A percentile compares a stretch with the other conserved stretches of the same genome.
phyloP scores from a whole-genome alignment of 2,329 filamentous ascomycete species.

The Nigrograna mackinnonii region DNA sequence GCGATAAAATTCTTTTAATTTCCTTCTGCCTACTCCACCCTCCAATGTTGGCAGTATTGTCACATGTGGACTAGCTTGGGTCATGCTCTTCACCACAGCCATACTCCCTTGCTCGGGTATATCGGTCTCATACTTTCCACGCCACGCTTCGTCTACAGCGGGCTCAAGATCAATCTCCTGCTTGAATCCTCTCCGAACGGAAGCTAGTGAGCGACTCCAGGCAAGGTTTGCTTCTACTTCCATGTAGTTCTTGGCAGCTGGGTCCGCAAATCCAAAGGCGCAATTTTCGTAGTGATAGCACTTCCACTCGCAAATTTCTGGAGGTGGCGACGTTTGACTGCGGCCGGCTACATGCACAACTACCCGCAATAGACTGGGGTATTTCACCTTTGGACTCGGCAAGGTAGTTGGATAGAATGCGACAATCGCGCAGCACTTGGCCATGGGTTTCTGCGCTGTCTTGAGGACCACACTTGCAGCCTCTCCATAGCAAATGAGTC shows the following conservation, averaged over 20 bases:
- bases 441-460: slow-evolving; percentile 43
- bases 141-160: slow-evolving; percentile 36
- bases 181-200: slow-evolving; percentile 41
- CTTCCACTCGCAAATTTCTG: slow-evolving; percentile 41
- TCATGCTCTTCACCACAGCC: slow-evolving; percentile 33
- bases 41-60: slow-evolving; percentile 47
- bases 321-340: slow-evolving; percentile 32
- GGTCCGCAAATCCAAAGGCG: slow-evolving; percentile 47
- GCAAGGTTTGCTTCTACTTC: slow-evolving; percentile 45
- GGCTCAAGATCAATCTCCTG: slow-evolving; percentile 39
- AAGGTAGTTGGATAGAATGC: slow-evolving; percentile 48
- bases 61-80: slow-evolving; percentile 36
- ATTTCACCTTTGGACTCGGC: slow-evolving; percentile 40
- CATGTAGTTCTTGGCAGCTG: slow-evolving; percentile 40
- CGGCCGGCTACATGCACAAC: slow-evolving; percentile 45
- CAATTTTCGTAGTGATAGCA: slow-evolving; percentile 44
- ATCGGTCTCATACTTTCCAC: slow-evolving; percentile 32
- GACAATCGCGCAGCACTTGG: slow-evolving; percentile 44
- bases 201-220: slow-evolving; percentile 46
- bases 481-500: slow-evolving; percentile 43
- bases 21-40: slow-evolving; percentile 46
- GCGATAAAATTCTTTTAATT: slow-evolving; percentile 56
- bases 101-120: slow-evolving; percentile 33
- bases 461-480: slow-evolving; percentile 46
- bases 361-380: slow-evolving; percentile 41